phyloP scores from a whole-genome alignment of 129 eudicot genomes.

The Chrysanthemum lavandulifolium region DNA sequence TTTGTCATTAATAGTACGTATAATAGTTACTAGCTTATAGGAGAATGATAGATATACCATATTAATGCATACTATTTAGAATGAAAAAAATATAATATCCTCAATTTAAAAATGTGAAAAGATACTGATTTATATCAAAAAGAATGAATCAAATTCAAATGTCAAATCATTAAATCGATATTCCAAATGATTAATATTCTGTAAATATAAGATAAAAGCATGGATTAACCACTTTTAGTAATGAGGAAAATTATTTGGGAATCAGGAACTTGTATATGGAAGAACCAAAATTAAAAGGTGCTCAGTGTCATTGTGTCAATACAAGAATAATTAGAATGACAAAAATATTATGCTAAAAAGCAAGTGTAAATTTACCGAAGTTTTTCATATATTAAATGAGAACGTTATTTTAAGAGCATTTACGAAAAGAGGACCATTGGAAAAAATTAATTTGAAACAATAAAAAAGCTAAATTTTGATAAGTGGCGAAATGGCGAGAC shows the following conservation, averaged over 20 bases:
- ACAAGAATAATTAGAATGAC: background rate
- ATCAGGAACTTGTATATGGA: constrained; percentile 21
- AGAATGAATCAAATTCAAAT: constrained; percentile 26
- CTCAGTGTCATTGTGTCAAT: constrained; percentile 26
- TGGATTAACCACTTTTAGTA: background rate
- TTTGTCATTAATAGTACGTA: no score
- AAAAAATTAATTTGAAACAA: no score
- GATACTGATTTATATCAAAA: constrained; percentile 16
- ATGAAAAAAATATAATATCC: constrained; percentile 5
- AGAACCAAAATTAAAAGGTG: constrained; percentile 18
- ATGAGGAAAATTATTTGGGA: constrained; percentile 11
- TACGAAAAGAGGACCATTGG: no score
- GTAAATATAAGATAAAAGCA: background rate
- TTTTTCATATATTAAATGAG: no score
- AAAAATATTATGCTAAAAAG: constrained; percentile 3
- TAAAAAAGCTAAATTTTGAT: no score
- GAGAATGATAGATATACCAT: background rate
- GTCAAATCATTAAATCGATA: constrained; percentile 25
- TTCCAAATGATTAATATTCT: constrained; percentile 31
- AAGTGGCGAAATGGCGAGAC: no score
- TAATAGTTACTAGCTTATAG: no score
- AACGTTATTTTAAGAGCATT: no score
- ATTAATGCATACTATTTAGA: background rate
- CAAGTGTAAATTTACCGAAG: background rate
- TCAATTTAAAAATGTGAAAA: background rate